Conservation (phyloP, 2,329 filamentous ascomycete species). For the Clonostachys solani region DNA sequence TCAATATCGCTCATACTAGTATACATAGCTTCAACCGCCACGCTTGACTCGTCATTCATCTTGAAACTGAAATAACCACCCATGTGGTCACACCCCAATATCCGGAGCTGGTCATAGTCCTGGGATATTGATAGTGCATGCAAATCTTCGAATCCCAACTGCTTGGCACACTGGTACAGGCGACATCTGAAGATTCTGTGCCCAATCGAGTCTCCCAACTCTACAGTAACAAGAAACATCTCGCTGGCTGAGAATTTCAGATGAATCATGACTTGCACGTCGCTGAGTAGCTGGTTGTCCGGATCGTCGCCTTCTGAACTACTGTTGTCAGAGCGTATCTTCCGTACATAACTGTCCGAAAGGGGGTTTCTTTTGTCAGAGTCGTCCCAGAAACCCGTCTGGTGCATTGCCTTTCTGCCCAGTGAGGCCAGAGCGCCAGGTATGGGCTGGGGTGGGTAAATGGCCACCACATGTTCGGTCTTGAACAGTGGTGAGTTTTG, state of each 20-base stretch:
- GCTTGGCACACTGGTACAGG: neutral
- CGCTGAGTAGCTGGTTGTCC: neutral
- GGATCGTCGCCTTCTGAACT: no score
- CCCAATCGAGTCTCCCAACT: neutral
- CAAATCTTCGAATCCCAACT: slow-evolving; percentile 1
- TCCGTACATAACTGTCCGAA: no score
- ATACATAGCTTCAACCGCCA: slow-evolving; percentile 1
- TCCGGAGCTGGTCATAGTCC: slow-evolving; percentile 1
- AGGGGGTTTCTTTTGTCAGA: neutral
- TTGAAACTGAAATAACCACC: slow-evolving; percentile 1
- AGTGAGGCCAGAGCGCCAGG: slow-evolving; percentile 1
- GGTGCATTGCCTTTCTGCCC: neutral
- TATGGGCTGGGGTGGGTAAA: slow-evolving; percentile 1
- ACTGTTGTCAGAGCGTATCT: no score
- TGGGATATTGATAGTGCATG: slow-evolving; percentile 1
- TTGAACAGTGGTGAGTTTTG: neutral
- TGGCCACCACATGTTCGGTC: neutral
- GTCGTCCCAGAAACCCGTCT: neutral
- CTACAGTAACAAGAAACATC: slow-evolving; percentile 1
- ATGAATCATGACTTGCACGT: slow-evolving; percentile 2
- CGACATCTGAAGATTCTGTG: neutral
- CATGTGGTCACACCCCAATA: neutral
- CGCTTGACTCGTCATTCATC: neutral
- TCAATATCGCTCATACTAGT: slow-evolving; percentile 2
- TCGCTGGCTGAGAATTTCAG: neutral